phyloP scores from a whole-genome alignment of 75 land plant species.

The Ceratopteris richardii region DNA sequence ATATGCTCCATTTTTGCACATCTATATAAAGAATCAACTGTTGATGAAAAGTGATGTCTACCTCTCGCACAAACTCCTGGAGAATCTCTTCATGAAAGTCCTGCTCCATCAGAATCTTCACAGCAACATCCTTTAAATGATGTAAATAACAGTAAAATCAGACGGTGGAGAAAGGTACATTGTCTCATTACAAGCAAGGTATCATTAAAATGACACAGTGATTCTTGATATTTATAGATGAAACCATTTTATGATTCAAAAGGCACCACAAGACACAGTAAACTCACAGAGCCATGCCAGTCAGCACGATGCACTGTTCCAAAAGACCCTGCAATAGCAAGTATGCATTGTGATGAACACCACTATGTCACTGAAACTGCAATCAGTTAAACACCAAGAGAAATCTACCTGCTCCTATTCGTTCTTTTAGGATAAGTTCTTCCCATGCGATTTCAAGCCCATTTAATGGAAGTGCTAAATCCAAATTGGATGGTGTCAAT shows the following conservation, averaged over 20 bases:
- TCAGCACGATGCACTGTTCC: constrained; percentile 94
- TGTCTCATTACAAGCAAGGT: no score
- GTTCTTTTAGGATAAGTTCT: constrained; percentile 64
- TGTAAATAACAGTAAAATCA: no score
- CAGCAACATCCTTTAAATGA: constrained; percentile 98
- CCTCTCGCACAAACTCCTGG: constrained; percentile 76
- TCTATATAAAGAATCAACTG: no score
- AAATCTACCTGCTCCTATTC: constrained; percentile 69
- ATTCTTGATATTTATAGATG: no score
- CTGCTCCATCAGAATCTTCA: constrained; percentile 89
- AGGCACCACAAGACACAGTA: background rate
- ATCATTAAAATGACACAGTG: no score
- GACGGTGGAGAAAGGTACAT: no score
- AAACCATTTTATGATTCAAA: background rate
- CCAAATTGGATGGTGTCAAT: constrained; percentile 7
- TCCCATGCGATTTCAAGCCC: constrained; percentile 70
- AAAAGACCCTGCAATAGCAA: constrained; percentile 65
- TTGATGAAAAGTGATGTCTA: no score
- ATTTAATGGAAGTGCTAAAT: constrained; percentile 35
- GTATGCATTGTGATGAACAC: no score
- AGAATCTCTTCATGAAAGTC: constrained; percentile 58
- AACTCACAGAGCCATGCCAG: constrained; percentile 87
- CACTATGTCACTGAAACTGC: no score
- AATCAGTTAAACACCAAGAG: no score
- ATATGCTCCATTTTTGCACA: no score